These are phyloP conservation scores for Chrysosporium keratinophilum DNA, from an alignment of 2,329 filamentous ascomycete species.

Conservation along the genomic window DNA sequence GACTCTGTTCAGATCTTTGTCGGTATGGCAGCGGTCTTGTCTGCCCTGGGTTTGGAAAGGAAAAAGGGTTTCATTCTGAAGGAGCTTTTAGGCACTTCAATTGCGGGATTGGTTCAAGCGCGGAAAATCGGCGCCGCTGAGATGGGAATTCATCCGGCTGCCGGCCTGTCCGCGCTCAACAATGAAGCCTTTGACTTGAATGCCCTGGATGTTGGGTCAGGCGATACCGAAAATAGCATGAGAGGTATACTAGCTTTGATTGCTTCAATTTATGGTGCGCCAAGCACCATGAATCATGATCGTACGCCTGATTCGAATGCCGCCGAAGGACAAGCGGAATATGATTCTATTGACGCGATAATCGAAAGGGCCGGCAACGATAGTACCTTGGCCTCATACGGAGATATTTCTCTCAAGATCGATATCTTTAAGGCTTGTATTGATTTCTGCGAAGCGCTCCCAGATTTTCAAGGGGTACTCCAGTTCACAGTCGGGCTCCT, in stretches of 20 bases:
- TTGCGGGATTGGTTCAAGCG: conserved; percentile 77
- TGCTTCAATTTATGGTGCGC: conserved; percentile 35
- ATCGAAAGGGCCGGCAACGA: conserved; percentile 39
- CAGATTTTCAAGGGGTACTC: conserved; percentile 83
- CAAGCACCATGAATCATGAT: conserved; percentile 18
- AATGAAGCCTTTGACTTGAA: conserved; percentile 39
- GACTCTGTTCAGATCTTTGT: conserved; percentile 72
- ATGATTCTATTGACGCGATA: conserved; percentile 31
- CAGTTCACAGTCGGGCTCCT: conserved; percentile 76
- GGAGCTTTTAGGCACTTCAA: conserved; percentile 72
- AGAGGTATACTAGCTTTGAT: conserved; percentile 30
- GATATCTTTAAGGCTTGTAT: conserved; percentile 84
- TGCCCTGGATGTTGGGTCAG: conserved; percentile 33
- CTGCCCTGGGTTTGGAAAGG: conserved; percentile 65
- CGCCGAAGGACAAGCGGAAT: conserved; percentile 19
- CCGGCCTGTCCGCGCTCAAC: conserved; percentile 66
- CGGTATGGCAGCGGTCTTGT: conserved; percentile 78
- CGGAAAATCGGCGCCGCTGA: conserved; percentile 90
- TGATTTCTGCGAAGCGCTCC: conserved; percentile 84
- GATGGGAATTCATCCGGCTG: conserved; percentile 87
- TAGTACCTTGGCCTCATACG: conserved; percentile 48
- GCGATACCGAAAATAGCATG: conserved; percentile 35
- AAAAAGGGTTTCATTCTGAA: conserved; percentile 87
- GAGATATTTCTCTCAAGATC: conserved; percentile 68
- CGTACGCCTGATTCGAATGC: conserved; percentile 10